Evolutionary conservation across 2,329 filamentous ascomycete species (phyloP).

Genomic region (Xylariaceae sp.): DNA sequence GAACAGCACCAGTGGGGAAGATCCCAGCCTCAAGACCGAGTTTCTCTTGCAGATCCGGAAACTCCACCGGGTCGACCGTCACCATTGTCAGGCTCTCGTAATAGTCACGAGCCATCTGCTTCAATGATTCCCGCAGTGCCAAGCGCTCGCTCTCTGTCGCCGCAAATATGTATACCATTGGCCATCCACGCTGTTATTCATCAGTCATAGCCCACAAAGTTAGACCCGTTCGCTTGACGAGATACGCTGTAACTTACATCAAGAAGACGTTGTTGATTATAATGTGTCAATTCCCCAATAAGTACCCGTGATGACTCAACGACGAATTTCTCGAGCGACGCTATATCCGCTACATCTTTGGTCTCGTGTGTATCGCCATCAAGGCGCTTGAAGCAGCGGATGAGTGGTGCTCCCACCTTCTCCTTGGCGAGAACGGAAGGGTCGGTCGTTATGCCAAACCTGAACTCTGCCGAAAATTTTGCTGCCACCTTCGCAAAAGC

Average conservation of each 20-base stretch:
- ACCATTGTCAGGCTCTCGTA: constrained; percentile 34
- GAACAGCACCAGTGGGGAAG: constrained; percentile 33
- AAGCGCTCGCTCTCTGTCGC: constrained; percentile 27
- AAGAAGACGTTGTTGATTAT: constrained; percentile 32
- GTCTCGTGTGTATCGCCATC: constrained; percentile 27
- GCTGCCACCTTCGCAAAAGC: constrained; percentile 25
- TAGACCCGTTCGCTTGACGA: not conserved
- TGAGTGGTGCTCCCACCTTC: constrained; percentile 15
- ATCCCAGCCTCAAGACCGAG: constrained; percentile 28
- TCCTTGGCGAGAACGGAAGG: constrained; percentile 13
- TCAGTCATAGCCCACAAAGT: not conserved
- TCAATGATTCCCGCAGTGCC: constrained; percentile 26
- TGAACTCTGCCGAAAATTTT: constrained; percentile 32
- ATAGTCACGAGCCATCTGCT: constrained; percentile 31
- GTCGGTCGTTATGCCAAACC: constrained; percentile 28
- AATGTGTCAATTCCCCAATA: constrained; percentile 31
- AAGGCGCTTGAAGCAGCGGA: constrained; percentile 30
- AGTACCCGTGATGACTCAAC: constrained; percentile 25
- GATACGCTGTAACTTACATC: constrained; percentile 26
- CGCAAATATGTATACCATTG: constrained; percentile 38
- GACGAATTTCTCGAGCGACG: constrained; percentile 26
- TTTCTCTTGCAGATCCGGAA: constrained; percentile 31
- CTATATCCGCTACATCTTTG: constrained; percentile 11
- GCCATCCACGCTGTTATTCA: constrained; percentile 29
- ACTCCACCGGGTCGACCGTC: constrained; percentile 34